Base-by-base conservation (phyloP, 805 yeast species). In the Candida hispaniensis region DNA sequence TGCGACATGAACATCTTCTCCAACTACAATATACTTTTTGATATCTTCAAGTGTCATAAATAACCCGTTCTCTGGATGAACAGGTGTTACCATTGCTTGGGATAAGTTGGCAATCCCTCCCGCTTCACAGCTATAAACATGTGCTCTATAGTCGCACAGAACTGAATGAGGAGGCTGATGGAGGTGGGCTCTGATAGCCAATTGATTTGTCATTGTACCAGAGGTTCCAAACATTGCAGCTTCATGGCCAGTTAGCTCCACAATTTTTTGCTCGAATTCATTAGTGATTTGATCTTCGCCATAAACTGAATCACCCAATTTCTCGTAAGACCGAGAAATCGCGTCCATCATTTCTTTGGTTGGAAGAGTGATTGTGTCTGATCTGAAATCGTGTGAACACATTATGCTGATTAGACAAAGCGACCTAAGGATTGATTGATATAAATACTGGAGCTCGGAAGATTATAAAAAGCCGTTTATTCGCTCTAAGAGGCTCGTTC, bases 361-460 rank as follows among this genome's bases (percentile, higher is more conserved):
- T 14, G 96, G 96, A 8, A 80, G 79, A 3, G 95, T 85, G 67
- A 83, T 82, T 1, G 96, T 86, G 55, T 86, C 97, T 48, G 88
- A 47, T 38, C 45, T 23, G 35, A 42, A 48, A 14, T 46, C 36
- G 20, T 32, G 28, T 5, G 36, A 32, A 7, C 36, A 23, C 13
- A 27, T 4, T 8, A 16, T 16, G 27, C 21, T 30, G 10, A 23
- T n/a, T 20, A 26, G n/a, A n/a, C n/a, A n/a, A n/a, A n/a, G n/a
- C n/a, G n/a, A n/a, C n/a, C n/a, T n/a, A n/a, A n/a, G n/a, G n/a
- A n/a, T n/a, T n/a, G n/a, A n/a, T n/a, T n/a, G n/a, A n/a, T n/a
- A n/a, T n/a, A n/a, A n/a, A n/a, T n/a, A n/a, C n/a, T n/a, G n/a
- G n/a, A n/a, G n/a, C n/a, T n/a, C n/a, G n/a, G n/a, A n/a, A n/a